Percentiles rank a stretch among this genome's conserved stretches.
phyloP scores from a whole-genome alignment of 1,284 basidiomycete species.

The Pterula multifida region DNA sequence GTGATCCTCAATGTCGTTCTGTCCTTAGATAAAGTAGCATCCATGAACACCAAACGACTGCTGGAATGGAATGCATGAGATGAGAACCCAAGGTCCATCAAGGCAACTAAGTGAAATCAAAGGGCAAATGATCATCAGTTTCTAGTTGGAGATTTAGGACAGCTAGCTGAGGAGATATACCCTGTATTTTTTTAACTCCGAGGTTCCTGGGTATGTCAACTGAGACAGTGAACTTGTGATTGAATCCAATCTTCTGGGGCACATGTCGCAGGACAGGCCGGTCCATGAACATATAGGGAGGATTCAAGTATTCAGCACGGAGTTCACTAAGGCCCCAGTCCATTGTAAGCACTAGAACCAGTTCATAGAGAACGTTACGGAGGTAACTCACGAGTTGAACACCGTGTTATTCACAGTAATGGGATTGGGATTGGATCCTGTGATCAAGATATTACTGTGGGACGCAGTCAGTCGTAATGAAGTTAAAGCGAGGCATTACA shows the following conservation, averaged over 20 bases:
- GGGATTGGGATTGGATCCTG: background rate
- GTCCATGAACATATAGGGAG: background rate
- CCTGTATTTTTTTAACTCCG: background rate
- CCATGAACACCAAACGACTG: background rate
- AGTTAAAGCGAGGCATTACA: too few species aligned
- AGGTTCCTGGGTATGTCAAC: background rate
- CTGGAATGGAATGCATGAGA: background rate
- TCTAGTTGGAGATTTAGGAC: background rate
- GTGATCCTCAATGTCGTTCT: background rate
- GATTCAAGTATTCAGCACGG: background rate
- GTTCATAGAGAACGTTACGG: background rate
- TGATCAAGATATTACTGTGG: background rate
- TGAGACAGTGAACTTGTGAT: background rate
- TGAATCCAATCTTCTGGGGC: background rate
- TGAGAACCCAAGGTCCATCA: background rate
- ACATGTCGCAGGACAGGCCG: background rate
- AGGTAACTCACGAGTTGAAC: background rate
- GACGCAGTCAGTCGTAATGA: too few species aligned
- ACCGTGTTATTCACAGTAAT: background rate
- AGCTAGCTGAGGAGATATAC: background rate
- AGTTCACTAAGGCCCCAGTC: background rate
- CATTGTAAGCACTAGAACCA: background rate
- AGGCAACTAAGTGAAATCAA: background rate
- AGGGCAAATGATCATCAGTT: background rate
- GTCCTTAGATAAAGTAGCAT: background rate